Percentiles rank a stretch among this genome's conserved stretches.
Conservation (phyloP, 2,329 filamentous ascomycete genomes). For the Paecilomyces variotii region DNA sequence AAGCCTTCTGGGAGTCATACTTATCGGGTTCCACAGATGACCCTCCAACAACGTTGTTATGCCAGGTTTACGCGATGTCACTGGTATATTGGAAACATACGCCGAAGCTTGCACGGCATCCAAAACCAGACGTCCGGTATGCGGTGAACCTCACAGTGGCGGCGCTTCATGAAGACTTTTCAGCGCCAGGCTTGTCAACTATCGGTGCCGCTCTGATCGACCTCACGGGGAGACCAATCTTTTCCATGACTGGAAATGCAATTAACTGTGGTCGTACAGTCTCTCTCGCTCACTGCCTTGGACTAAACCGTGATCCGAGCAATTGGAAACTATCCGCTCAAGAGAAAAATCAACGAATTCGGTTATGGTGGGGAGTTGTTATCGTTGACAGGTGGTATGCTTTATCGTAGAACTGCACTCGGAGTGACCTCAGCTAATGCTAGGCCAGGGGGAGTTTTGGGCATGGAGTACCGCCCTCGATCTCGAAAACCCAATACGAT, state of each 20-base stretch:
- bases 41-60: constrained; percentile 49
- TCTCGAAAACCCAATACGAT: constrained; percentile 47
- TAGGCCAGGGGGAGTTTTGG: constrained; percentile 44
- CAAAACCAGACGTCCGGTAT: constrained; percentile 51
- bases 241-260: constrained; percentile 52
- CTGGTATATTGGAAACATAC: constrained; percentile 51
- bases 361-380: constrained; percentile 50
- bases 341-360: constrained; percentile 46
- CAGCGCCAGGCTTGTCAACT: constrained; percentile 51
- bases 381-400: constrained; percentile 48
- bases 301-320: constrained; percentile 47
- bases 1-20: constrained; percentile 45
- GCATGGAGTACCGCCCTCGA: constrained; percentile 48
- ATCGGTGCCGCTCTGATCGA: constrained; percentile 52
- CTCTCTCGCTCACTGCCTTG: constrained; percentile 48
- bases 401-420: neutral
- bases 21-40: constrained; percentile 37
- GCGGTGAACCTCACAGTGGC: constrained; percentile 56
- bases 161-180: constrained; percentile 52
- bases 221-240: constrained; percentile 52
- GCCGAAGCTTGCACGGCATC: constrained; percentile 35
- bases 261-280: constrained; percentile 47
- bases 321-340: constrained; percentile 44
- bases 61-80: constrained; percentile 51
- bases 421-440: constrained; percentile 8